Conservation (phyloP, 306 rosid genomes). For the Notholithocarpus densiflorus region DNA sequence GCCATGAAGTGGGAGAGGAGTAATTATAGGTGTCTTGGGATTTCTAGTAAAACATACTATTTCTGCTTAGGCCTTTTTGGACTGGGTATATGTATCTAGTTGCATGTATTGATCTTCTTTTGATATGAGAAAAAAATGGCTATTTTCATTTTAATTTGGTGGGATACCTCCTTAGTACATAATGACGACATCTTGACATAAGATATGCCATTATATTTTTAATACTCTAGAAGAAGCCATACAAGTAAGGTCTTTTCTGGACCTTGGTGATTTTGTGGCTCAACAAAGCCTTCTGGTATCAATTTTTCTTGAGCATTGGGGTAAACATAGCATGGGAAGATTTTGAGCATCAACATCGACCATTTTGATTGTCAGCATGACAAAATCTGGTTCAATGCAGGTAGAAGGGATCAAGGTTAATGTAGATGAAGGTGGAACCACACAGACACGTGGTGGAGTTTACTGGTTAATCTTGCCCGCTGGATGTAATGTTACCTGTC, state of each 20-base stretch:
- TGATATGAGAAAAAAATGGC: background rate
- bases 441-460: constrained; percentile 76
- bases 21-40: background rate
- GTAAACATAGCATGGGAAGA: background rate
- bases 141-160: background rate
- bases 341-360: background rate
- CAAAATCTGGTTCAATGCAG: constrained; percentile 22
- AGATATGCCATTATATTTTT: background rate
- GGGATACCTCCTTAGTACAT: background rate
- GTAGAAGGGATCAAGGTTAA: constrained; percentile 76
- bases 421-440: constrained; percentile 63
- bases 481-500: constrained; percentile 47
- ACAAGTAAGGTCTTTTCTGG: background rate
- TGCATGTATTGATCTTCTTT: background rate
- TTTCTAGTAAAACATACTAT: background rate
- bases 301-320: background rate
- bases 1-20: background rate
- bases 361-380: background rate
- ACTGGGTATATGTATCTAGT: background rate
- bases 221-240: background rate
- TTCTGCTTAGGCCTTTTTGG: background rate
- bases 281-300: background rate
- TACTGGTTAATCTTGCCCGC: constrained; percentile 67
- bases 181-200: background rate
- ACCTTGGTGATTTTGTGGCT: background rate